Conservation (phyloP, 371 early-diverging fungal species). For the Mortierella sp. region DNA sequence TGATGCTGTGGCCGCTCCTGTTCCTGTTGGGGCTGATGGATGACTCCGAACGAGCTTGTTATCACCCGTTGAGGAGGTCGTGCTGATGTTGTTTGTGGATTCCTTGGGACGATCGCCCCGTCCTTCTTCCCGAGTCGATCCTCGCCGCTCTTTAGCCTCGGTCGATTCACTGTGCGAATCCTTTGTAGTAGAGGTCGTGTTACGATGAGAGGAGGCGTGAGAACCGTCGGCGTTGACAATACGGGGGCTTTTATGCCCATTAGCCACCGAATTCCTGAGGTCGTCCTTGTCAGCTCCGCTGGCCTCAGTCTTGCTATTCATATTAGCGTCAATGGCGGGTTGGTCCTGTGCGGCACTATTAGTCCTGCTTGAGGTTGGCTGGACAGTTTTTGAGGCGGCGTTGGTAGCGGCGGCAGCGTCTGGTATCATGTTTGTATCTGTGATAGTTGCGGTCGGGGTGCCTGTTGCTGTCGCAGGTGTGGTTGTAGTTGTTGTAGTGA, state of each 20-base stretch:
- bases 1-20: neutral
- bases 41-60: neutral
- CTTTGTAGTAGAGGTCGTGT: neutral
- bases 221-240: neutral
- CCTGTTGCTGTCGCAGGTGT: conserved; percentile 16
- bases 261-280: neutral
- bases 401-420: neutral
- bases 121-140: conserved; percentile 10
- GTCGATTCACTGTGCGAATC: neutral
- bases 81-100: neutral
- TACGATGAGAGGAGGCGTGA: conserved; percentile 4
- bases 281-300: neutral
- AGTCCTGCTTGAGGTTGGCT: neutral
- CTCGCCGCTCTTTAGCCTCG: neutral
- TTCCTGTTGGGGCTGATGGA: neutral
- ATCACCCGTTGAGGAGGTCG: neutral
- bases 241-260: conserved; percentile 1
- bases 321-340: neutral
- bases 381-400: neutral
- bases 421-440: conserved; percentile 32
- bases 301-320: neutral
- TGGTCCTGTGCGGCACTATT: neutral
- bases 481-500: conserved; percentile 17
- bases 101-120: neutral
- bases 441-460: conserved; percentile 11